A percentile compares a stretch with the other conserved stretches of the same genome.
Evolutionary conservation across 75 land plant genomes (phyloP).

Genomic region (Pinus tabuliformis): DNA sequence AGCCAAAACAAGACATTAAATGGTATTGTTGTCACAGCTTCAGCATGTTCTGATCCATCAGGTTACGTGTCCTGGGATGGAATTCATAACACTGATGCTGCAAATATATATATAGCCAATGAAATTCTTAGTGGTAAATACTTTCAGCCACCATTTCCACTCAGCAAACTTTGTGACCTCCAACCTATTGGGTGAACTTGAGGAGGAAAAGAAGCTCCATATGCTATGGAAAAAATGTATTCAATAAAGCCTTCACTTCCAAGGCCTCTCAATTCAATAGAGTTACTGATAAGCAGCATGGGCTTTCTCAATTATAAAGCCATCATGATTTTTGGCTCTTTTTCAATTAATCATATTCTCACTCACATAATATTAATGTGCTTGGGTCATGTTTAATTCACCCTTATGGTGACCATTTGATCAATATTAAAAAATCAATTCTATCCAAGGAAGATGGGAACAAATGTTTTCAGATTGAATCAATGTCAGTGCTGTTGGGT

Average conservation of each 20-base stretch:
- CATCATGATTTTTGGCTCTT: background rate
- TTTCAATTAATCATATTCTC: background rate
- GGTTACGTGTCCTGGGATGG: constrained; percentile 92
- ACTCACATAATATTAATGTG: background rate
- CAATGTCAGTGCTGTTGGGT: too few relatives aligned
- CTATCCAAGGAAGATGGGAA: background rate
- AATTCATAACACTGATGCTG: constrained; percentile 76
- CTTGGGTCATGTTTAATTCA: too few relatives aligned
- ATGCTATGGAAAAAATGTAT: background rate
- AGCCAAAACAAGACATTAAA: constrained; percentile 40
- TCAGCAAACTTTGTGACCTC: constrained; percentile 48
- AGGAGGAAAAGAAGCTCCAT: background rate
- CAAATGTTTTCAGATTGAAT: too few relatives aligned
- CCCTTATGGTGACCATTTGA: background rate
- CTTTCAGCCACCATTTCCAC: constrained; percentile 61
- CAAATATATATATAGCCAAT: constrained; percentile 49
- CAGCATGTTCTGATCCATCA: constrained; percentile 63
- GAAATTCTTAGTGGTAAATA: constrained; percentile 60
- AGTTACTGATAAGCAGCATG: background rate
- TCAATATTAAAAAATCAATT: background rate
- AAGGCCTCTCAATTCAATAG: background rate
- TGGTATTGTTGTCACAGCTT: constrained; percentile 34
- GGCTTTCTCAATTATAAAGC: constrained; percentile 7
- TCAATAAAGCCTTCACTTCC: background rate
- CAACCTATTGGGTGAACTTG: constrained; percentile 34